Percentiles rank a stretch among this genome's conserved stretches.
These are phyloP conservation scores for Hymenotorrendiella dingleyae DNA, from an alignment of 2,329 filamentous ascomycete species.

Conservation along the genomic window DNA sequence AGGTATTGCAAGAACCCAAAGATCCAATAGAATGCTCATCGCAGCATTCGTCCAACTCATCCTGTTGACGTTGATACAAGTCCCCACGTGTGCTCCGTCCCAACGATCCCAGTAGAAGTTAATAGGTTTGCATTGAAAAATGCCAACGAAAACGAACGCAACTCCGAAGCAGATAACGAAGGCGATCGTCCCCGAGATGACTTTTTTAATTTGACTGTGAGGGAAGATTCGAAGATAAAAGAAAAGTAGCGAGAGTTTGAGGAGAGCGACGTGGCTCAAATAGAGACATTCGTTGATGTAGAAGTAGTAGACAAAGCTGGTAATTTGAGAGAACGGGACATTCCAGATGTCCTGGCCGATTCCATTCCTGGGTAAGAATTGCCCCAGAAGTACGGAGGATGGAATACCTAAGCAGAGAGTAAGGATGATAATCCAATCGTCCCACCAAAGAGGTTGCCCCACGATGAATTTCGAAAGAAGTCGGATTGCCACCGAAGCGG, in stretches of 20 bases:
- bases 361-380: slow-evolving; percentile 33
- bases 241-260: slow-evolving; percentile 47
- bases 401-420: slow-evolving; percentile 27
- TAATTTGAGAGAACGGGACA: slow-evolving; percentile 11
- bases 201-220: slow-evolving; percentile 30
- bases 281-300: slow-evolving; percentile 41
- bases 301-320: slow-evolving; percentile 36
- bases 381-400: slow-evolving; percentile 28
- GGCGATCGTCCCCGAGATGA: slow-evolving; percentile 39
- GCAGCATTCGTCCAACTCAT: slow-evolving; percentile 46
- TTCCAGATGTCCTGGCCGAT: slow-evolving; percentile 19
- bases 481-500: slow-evolving; percentile 18
- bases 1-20: slow-evolving; percentile 47
- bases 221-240: slow-evolving; percentile 54
- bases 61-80: slow-evolving; percentile 43
- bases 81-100: slow-evolving; percentile 41
- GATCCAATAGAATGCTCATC: slow-evolving; percentile 47
- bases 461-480: not conserved
- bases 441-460: slow-evolving; percentile 29
- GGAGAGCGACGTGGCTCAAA: slow-evolving; percentile 39
- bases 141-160: slow-evolving; percentile 30
- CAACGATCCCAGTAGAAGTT: slow-evolving; percentile 47
- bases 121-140: slow-evolving; percentile 48
- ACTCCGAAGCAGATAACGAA: slow-evolving; percentile 36
- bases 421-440: slow-evolving; percentile 33